Base-by-base conservation (phyloP, 768 basidiomycete species). In the Podaxis sp. region DNA sequence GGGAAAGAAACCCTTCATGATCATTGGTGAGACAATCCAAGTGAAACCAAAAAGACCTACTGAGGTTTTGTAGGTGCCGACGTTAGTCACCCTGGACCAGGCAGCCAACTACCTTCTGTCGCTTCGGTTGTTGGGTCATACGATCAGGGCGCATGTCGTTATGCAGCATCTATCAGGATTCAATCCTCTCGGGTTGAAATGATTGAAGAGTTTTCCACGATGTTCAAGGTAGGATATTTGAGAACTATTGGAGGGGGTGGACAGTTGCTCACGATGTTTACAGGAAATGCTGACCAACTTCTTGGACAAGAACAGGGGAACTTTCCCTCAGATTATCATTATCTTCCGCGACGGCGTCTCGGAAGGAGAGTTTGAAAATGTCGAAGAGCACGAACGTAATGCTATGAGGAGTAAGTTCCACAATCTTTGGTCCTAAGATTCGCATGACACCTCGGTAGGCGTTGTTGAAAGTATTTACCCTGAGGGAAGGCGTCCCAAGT, bases 21-120 rank as follows among this genome's bases (percentile, higher is more conserved):
- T 81, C 17, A 73, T 79, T 62, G 80, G 79, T 76, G 52, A 57
- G 70, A 55, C 55, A 29, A 36, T 8, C 2, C n/a, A 38, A 17
- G 4, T 56, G 7, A 19, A 40, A 41, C 24, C 3, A 49, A n/a
- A 25, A 43, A 29, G 41, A 59, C 8, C 6, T 24, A 37, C 36
- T 49, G 12, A 43, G 0, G 17, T 27, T 53, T 58, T 15, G 33
- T 55, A 84, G 84, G 85, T n/a, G 82, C 83, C 8, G 85, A 85
- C 67, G 80, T 90, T 0, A 79, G 83, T 6, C 90, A 92, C 64
- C 85, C 89, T 0, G 80, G 80, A 0, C 83, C 88, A 12, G 86
- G 87, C 0, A 66, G 79, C 0, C 54, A 65, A 51, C 66, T 71
- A 37, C 84, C 90, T 0, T 90, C 89, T 0, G 75, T 89, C 0